A percentile compares a stretch with the other conserved stretches of the same genome.
phyloP scores from a whole-genome alignment of 805 yeast genomes.

The Grigorovia transvaalensis region DNA sequence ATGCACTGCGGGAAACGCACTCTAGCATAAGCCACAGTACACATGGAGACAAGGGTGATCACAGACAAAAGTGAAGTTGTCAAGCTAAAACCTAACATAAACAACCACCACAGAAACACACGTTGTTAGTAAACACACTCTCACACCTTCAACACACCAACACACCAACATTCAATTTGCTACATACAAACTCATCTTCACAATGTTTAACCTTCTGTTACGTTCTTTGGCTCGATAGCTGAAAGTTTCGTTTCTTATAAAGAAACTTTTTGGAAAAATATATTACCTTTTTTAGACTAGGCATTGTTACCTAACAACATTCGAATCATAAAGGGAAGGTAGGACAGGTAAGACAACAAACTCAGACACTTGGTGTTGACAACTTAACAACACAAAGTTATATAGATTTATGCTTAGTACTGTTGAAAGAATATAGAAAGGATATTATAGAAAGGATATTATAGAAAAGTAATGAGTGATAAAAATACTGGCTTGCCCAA shows the following conservation, averaged over 20 bases:
- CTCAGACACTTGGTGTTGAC: background rate
- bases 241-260: background rate
- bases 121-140: background rate
- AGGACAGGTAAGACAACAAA: no score
- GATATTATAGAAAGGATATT: background rate
- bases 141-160: background rate
- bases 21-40: no score
- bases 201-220: no score
- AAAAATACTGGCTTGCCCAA: slow-evolving; percentile 1
- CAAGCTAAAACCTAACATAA: background rate
- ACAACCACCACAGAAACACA: background rate
- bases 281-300: no score
- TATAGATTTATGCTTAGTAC: no score
- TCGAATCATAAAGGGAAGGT: no score
- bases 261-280: no score
- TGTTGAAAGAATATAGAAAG: background rate
- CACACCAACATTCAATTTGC: background rate
- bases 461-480: background rate
- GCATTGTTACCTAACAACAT: no score
- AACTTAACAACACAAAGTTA: background rate
- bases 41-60: no score
- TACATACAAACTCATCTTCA: slow-evolving; percentile 7
- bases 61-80: no score
- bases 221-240: no score
- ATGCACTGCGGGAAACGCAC: no score